Percentiles rank a stretch among this genome's conserved stretches.
These are phyloP conservation scores for Ophiostoma sp. DNA, from an alignment of 2,329 filamentous ascomycete species.

Conservation along the genomic window DNA sequence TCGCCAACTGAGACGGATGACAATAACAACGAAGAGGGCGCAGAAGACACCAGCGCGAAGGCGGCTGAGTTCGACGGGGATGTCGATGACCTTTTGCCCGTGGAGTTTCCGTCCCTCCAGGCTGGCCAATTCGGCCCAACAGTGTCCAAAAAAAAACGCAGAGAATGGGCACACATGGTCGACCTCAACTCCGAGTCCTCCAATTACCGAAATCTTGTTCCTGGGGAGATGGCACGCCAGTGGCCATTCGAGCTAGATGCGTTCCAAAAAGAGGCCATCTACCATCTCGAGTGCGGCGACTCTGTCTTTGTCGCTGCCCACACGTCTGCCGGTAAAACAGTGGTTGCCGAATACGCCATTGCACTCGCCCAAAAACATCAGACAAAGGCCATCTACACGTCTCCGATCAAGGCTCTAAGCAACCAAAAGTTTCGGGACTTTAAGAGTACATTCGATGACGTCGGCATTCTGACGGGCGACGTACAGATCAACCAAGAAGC, in stretches of 20 bases:
- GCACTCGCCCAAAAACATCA: constrained; percentile 95
- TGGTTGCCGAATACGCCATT: constrained; percentile 97
- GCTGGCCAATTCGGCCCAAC: constrained; percentile 66
- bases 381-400: constrained; percentile 99
- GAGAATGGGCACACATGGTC: constrained; percentile 97
- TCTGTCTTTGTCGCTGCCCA: constrained; percentile 97
- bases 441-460: constrained; percentile 81
- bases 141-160: constrained; percentile 65
- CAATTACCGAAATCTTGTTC: constrained; percentile 91
- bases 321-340: constrained; percentile 95
- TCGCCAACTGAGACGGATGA: constrained; percentile 24
- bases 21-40: constrained; percentile 20
- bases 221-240: constrained; percentile 80
- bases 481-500: constrained; percentile 97
- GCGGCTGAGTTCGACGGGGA: constrained; percentile 34
- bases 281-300: constrained; percentile 92
- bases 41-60: neutral
- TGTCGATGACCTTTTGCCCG: constrained; percentile 80
- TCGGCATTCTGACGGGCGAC: constrained; percentile 93
- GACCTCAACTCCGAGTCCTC: constrained; percentile 87
- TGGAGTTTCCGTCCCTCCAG: constrained; percentile 88
- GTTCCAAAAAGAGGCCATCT: constrained; percentile 97
- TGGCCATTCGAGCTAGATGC: constrained; percentile 98
- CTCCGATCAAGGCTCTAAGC: constrained; percentile 94
- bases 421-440: constrained; percentile 99